Conservation (phyloP, 306 rosid genomes). For the Phaseolus lunatus region DNA sequence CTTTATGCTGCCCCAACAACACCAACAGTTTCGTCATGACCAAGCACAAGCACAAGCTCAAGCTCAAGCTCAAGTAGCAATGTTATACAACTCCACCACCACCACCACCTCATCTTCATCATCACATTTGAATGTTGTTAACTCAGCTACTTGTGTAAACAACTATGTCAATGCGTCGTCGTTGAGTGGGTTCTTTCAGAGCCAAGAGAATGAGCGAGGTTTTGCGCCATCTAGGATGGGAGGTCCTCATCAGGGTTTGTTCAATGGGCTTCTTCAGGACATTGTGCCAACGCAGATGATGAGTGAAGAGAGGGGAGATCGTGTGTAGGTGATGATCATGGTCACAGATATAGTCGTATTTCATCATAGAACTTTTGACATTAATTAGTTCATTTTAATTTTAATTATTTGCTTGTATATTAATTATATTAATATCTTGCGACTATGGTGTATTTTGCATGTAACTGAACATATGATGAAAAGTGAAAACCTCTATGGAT, state of each 20-base stretch:
- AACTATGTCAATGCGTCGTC: slow-evolving; percentile 37
- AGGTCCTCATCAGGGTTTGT: slow-evolving; percentile 33
- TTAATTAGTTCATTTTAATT: not conserved
- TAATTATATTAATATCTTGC: slow-evolving; percentile 1
- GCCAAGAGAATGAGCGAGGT: slow-evolving; percentile 38
- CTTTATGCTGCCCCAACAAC: slow-evolving; percentile 28
- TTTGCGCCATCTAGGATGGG: slow-evolving; percentile 12
- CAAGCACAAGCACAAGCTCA: slow-evolving; percentile 44
- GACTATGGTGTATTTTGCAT: not conserved
- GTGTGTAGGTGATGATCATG: slow-evolving; percentile 27
- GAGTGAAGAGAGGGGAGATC: slow-evolving; percentile 19
- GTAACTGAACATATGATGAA: slow-evolving; percentile 29
- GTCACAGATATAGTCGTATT: not conserved
- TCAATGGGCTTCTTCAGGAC: slow-evolving; percentile 88
- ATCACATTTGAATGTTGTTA: slow-evolving; percentile 40
- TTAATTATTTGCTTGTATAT: slow-evolving; percentile 4
- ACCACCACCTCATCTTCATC: not conserved
- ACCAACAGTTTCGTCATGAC: slow-evolving; percentile 39
- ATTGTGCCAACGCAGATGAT: slow-evolving; percentile 70
- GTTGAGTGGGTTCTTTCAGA: slow-evolving; percentile 46
- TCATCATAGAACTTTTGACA: not conserved
- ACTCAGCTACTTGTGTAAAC: slow-evolving; percentile 4
- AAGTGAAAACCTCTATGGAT: not conserved
- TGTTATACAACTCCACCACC: slow-evolving; percentile 45
- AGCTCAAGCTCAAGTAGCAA: slow-evolving; percentile 30